Evolutionary conservation across 768 basidiomycete species (phyloP).

Genomic region (Coprinopsis cinerea): DNA sequence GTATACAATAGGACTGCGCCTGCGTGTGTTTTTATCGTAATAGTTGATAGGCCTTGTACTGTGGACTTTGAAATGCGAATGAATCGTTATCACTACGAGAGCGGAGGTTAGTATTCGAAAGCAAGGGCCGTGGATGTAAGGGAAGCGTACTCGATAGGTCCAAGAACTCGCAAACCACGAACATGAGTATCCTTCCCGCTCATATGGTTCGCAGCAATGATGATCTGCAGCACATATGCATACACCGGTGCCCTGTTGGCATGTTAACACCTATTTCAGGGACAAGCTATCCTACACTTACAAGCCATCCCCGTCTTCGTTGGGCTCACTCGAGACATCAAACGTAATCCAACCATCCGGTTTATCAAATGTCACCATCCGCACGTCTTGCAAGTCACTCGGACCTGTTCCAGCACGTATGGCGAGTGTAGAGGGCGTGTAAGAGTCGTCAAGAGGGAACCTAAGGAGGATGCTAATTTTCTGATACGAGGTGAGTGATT

Average conservation of each 20-base stretch:
- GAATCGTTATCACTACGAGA: constrained; percentile 27
- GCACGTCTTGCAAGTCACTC: constrained; percentile 89
- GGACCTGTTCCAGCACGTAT: constrained; percentile 90
- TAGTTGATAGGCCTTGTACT: constrained; percentile 6
- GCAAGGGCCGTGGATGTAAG: not conserved
- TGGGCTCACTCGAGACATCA: constrained; percentile 74
- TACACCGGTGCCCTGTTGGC: constrained; percentile 72
- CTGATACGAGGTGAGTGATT: constrained; percentile 33
- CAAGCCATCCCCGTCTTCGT: constrained; percentile 77
- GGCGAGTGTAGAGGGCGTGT: constrained; percentile 88
- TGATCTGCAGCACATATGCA: constrained; percentile 86
- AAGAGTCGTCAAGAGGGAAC: constrained; percentile 87
- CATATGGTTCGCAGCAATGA: constrained; percentile 91
- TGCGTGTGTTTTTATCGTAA: constrained; percentile 1
- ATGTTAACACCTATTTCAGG: constrained; percentile 1
- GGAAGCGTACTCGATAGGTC: constrained; percentile 63
- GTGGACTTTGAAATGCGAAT: constrained; percentile 9
- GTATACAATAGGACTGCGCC: not conserved
- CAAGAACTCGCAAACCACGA: constrained; percentile 82
- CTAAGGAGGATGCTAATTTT: constrained; percentile 85
- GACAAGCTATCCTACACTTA: constrained; percentile 31
- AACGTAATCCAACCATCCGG: constrained; percentile 94
- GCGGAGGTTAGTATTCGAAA: constrained; percentile 3
- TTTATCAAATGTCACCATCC: constrained; percentile 77
- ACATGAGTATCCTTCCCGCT: constrained; percentile 99